A percentile compares a stretch with the other conserved stretches of the same genome.
Evolutionary conservation across 108 stramenopile species (phyloP).

Genomic region (Poteriospumella lacustris): DNA sequence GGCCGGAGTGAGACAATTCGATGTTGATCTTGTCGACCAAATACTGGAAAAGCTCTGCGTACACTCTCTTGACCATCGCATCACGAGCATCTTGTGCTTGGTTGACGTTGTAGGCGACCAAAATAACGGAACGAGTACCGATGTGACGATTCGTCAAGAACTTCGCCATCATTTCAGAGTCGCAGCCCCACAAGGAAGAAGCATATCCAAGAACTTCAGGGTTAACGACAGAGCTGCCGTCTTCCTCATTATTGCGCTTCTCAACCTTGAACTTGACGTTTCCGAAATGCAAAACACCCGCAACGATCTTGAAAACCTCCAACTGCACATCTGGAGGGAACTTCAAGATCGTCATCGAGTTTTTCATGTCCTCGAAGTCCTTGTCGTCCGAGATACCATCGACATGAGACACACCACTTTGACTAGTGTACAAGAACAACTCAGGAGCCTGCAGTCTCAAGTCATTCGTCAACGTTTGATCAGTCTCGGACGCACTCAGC

Average conservation of each 20-base stretch:
- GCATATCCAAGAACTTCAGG: slow-evolving; percentile 35
- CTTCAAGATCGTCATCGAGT: slow-evolving; percentile 35
- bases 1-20: slow-evolving; percentile 33
- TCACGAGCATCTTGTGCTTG: slow-evolving; percentile 57
- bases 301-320: slow-evolving; percentile 30
- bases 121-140: slow-evolving; percentile 29
- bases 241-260: slow-evolving; percentile 41
- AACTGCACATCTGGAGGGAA: slow-evolving; percentile 31
- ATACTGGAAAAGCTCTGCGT: slow-evolving; percentile 56
- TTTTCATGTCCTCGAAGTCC: slow-evolving; percentile 45
- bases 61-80: slow-evolving; percentile 58
- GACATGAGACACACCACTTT: slow-evolving; percentile 43
- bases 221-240: slow-evolving; percentile 48
- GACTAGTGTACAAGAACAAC: slow-evolving; percentile 50
- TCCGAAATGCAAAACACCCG: slow-evolving; percentile 45
- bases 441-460: slow-evolving; percentile 47
- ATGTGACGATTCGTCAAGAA: slow-evolving; percentile 39
- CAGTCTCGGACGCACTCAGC: slow-evolving; percentile 62
- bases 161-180: slow-evolving; percentile 37
- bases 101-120: slow-evolving; percentile 34
- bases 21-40: slow-evolving; percentile 57
- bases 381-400: slow-evolving; percentile 50
- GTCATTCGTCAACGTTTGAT: slow-evolving; percentile 37
- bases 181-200: slow-evolving; percentile 44
- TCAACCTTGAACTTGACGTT: slow-evolving; percentile 47